A percentile compares a stretch with the other conserved stretches of the same genome.
These are phyloP conservation scores for Xylariaceae sp. DNA, from an alignment of 2,329 filamentous ascomycete genomes.

Conservation along the genomic window DNA sequence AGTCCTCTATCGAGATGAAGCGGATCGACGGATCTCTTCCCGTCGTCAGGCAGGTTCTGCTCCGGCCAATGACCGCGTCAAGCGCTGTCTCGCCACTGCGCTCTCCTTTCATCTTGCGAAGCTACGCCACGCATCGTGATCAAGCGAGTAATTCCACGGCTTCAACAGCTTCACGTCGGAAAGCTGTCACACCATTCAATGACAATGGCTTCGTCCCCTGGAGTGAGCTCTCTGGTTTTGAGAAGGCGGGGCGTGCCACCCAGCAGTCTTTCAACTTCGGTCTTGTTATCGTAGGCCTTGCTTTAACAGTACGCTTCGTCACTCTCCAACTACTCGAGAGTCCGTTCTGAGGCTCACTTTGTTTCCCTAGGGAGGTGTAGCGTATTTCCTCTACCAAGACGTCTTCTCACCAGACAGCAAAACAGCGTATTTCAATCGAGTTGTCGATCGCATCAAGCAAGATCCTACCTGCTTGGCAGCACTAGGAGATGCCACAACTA, in stretches of 20 bases:
- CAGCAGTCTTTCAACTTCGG: slow-evolving; percentile 89
- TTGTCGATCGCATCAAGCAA: slow-evolving; percentile 70
- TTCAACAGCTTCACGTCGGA: slow-evolving; percentile 48
- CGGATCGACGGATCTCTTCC: slow-evolving; percentile 32
- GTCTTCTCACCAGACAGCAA: slow-evolving; percentile 82
- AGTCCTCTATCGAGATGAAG: not conserved
- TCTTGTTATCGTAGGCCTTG: slow-evolving; percentile 67
- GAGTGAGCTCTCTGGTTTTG: slow-evolving; percentile 65
- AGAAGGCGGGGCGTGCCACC: slow-evolving; percentile 79
- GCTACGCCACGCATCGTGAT: slow-evolving; percentile 56
- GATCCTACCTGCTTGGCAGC: slow-evolving; percentile 66
- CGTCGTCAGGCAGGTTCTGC: slow-evolving; percentile 44
- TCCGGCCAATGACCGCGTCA: slow-evolving; percentile 35
- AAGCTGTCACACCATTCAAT: slow-evolving; percentile 74
- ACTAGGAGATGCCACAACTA: slow-evolving; percentile 69
- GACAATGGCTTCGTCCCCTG: slow-evolving; percentile 81
- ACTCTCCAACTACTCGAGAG: not conserved
- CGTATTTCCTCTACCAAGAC: slow-evolving; percentile 72
- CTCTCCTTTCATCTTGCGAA: slow-evolving; percentile 39
- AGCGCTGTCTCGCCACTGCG: slow-evolving; percentile 32
- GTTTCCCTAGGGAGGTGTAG: slow-evolving; percentile 60
- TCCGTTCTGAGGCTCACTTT: slow-evolving; percentile 4
- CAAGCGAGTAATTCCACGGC: slow-evolving; percentile 33
- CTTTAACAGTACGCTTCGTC: slow-evolving; percentile 59
- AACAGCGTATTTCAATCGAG: slow-evolving; percentile 81